Evolutionary conservation across 108 stramenopile genomes (phyloP), one percentile per base, ranked within the genome.

Genomic region (Cylindrotheca fusiformis): DNA sequence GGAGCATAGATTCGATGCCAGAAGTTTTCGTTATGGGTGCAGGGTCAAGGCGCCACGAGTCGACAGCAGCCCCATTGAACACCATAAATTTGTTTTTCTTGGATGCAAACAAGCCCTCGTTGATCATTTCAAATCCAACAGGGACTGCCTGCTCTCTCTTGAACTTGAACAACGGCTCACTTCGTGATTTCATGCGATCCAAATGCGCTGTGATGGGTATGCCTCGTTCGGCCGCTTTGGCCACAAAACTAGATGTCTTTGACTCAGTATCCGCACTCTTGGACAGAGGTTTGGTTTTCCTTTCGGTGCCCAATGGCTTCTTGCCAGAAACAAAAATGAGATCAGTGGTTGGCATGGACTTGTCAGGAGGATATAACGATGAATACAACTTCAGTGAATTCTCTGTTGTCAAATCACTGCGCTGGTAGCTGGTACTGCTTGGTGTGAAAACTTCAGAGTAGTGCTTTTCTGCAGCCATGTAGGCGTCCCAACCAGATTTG

Each of bases 21-120:
- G 62, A 52, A 17, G 62, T 76, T 61, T 77, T 80, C 2, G 85
- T 86, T 10, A 61, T 28, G 2, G 81, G 79, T 19, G 51, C 52
- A 10, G 68, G 53, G 29, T 72, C 79, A 31, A 25, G n/a, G 32
- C 63, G 69, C 91, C 91, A 94, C 10, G 81, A 76, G 36, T 84
- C 80, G 17, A 89, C 85, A 31, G 86, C 90, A 14, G 84, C 78
- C n/a, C 83, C 90, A 76, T 95, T 95, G 72, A 95, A 92, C 10
- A 95, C 91, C 81, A 95, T 85, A 60, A 89, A 95, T 61, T 87
- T 89, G 72, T 95, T 95, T 28, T 92, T 89, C 63, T 86, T 93
- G 10, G 87, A 59, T 17, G 91, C 85, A 31, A 80, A 95, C 14
- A 93, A 46, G 48, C 88, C 91, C 48, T 91, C 89, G 44, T 91